Percentiles rank a stretch among this genome's conserved stretches.
Conservation (phyloP, 202 grass and related monocot species). For the Elaeis oleifera region DNA sequence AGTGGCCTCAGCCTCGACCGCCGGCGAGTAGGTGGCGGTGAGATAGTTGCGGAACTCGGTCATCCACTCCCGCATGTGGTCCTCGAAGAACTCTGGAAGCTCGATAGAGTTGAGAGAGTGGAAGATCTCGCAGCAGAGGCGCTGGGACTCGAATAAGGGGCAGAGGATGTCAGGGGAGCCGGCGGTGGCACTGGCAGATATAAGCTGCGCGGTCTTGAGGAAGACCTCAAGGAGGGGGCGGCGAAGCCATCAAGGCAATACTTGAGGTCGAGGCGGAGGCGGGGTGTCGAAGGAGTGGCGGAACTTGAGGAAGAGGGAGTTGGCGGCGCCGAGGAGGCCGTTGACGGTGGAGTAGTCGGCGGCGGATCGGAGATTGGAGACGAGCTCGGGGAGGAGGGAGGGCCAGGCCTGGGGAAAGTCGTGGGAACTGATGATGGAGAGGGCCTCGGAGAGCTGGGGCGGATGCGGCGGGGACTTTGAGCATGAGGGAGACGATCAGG, state of each 20-base stretch:
- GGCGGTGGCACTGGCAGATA: slow-evolving; percentile 24
- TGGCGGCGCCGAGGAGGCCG: slow-evolving; percentile 52
- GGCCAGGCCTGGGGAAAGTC: slow-evolving; percentile 84
- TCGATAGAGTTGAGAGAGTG: slow-evolving; percentile 92
- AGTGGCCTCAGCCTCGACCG: slow-evolving; percentile 58
- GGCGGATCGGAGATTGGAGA: slow-evolving; percentile 51
- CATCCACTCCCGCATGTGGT: slow-evolving; percentile 98
- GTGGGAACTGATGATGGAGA: slow-evolving; percentile 51
- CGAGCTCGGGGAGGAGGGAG: slow-evolving; percentile 71
- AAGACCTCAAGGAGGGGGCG: slow-evolving; percentile 71
- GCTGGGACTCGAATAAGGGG: slow-evolving; percentile 69
- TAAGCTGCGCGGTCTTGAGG: slow-evolving; percentile 52
- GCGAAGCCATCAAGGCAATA: slow-evolving; percentile 83
- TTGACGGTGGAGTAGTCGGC: slow-evolving; percentile 58
- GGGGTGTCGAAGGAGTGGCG: slow-evolving; percentile 77
- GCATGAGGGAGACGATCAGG: slow-evolving; percentile 72
- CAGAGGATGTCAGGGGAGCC: slow-evolving; percentile 43
- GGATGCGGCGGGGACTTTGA: slow-evolving; percentile 56
- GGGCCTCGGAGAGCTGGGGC: slow-evolving; percentile 74
- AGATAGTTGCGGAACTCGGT: slow-evolving; percentile 74
- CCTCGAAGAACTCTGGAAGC: slow-evolving; percentile 95
- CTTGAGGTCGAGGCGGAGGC: slow-evolving; percentile 86
- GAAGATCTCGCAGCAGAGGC: slow-evolving; percentile 87
- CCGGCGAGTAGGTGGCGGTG: slow-evolving; percentile 48
- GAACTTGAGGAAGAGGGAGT: slow-evolving; percentile 78